Conservation (phyloP, 2,329 filamentous ascomycete genomes). For the Chrysoporthe austroafricana region DNA sequence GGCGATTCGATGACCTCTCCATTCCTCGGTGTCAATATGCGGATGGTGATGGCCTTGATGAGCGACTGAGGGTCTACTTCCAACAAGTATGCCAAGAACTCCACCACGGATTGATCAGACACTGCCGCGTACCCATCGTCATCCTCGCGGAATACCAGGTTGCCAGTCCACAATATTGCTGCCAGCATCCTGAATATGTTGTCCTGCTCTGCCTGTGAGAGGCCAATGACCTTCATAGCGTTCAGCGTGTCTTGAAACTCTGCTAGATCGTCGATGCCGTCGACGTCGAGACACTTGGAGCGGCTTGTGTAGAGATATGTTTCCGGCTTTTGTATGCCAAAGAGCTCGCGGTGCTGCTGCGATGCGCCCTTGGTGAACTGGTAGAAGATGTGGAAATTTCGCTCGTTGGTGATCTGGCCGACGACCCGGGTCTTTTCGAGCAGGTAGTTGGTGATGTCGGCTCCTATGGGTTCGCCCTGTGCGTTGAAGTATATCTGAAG, state of each 20-base stretch:
- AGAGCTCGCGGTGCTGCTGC: constrained; percentile 82
- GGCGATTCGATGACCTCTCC: constrained; percentile 74
- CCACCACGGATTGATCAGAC: constrained; percentile 85
- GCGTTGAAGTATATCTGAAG: constrained; percentile 95
- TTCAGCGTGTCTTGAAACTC: constrained; percentile 90
- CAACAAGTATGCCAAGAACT: constrained; percentile 91
- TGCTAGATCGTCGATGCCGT: constrained; percentile 87
- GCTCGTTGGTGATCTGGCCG: constrained; percentile 91
- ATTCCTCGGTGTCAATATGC: constrained; percentile 73
- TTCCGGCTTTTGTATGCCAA: constrained; percentile 88
- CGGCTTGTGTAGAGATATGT: constrained; percentile 92
- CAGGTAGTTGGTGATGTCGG: constrained; percentile 97
- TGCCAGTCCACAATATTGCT: constrained; percentile 90
- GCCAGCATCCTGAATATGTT: constrained; percentile 96
- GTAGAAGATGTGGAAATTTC: constrained; percentile 99
- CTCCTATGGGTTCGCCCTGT: constrained; percentile 89
- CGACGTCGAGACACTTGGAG: constrained; percentile 93
- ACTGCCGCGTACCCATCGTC: constrained; percentile 88
- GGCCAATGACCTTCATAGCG: constrained; percentile 92
- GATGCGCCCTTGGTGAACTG: constrained; percentile 96
- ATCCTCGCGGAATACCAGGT: constrained; percentile 88
- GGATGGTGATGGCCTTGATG: constrained; percentile 84
- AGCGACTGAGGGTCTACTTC: constrained; percentile 83
- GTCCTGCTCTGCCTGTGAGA: constrained; percentile 87
- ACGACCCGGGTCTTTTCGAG: constrained; percentile 95